Percentiles rank a stretch among this genome's conserved stretches.
Evolutionary conservation across 2,329 filamentous ascomycete species (phyloP).

Genomic region (Sarocladiaceae sp.): DNA sequence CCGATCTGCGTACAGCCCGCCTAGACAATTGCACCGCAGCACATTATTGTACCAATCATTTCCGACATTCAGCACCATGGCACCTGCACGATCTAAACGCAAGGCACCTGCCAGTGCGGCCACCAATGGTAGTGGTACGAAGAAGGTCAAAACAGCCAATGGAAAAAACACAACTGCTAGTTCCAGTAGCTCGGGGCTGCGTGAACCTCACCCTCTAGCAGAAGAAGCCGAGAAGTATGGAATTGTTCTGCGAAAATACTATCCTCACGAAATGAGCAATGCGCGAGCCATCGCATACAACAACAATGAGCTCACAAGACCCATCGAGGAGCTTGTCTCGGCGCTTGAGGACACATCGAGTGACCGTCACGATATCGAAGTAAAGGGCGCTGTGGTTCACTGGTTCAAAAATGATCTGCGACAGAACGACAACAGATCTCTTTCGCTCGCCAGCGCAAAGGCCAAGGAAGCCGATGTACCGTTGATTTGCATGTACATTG

Average conservation of each 20-base stretch:
- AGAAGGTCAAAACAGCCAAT: slow-evolving; percentile 29
- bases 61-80: slow-evolving; percentile 20
- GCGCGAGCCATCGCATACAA: slow-evolving; percentile 72
- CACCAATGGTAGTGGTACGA: slow-evolving; percentile 19
- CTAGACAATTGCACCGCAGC: neutral
- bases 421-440: slow-evolving; percentile 65
- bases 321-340: slow-evolving; percentile 63
- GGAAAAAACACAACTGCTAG: slow-evolving; percentile 17
- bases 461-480: slow-evolving; percentile 67
- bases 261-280: slow-evolving; percentile 83
- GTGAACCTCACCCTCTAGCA: slow-evolving; percentile 42
- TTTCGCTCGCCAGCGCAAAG: slow-evolving; percentile 60
- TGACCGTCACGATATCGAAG: slow-evolving; percentile 45
- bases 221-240: slow-evolving; percentile 48
- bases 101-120: slow-evolving; percentile 12
- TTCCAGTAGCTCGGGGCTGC: slow-evolving; percentile 23
- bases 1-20: neutral
- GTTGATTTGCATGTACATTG: slow-evolving; percentile 71
- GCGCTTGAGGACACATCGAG: slow-evolving; percentile 58
- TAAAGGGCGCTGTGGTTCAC: slow-evolving; percentile 67
- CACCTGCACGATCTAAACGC: slow-evolving; percentile 11
- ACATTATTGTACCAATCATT: neutral
- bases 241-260: slow-evolving; percentile 70
- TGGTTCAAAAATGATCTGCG: slow-evolving; percentile 89
- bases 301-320: slow-evolving; percentile 62